Base-by-base conservation (phyloP, 106 monocot genomes). In the Acanthochlamys bracteata region DNA sequence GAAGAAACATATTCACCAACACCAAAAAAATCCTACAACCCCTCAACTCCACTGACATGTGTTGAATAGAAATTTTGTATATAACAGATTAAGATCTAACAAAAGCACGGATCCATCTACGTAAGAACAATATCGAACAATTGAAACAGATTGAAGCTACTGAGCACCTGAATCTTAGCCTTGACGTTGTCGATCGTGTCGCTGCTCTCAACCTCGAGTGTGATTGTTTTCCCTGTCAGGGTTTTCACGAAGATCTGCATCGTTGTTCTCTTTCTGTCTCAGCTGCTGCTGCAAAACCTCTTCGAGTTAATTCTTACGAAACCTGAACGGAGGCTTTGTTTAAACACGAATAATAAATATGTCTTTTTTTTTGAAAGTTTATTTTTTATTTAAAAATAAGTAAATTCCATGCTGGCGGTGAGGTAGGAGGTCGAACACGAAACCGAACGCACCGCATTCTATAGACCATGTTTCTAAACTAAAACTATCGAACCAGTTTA, bases 111-210 rank as follows among this genome's bases (percentile, higher is more conserved):
- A n/a, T n/a, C n/a, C n/a, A n/a, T n/a, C n/a, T n/a, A n/a, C n/a
- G 33, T 33, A 3, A 6, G 6, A 1, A 33, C 33, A 33, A 33
- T 33, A 33, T 6, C 33, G 4, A 33, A 33, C 33, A 33, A 33
- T 33, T 33, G 33, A 33, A 33, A 33, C 33, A 33, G 33, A 33
- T 33, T 6, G 33, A 33, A 33, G 6, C 33, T 33, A 3, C 33
- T 33, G 33, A 6, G 1, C 6, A 74, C 66, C 74, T 60, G 67
- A 60, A 74, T 74, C 74, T 67, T 74, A 24, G 74, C 27, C 24
- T 67, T 74, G n/a, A 74, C 74, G 42, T 74, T 74, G 22, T 74
- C 74, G 40, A 74, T 61, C n/a, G 66, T 74, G 51, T 74, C 74
- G 47, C 66, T 74, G 67, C 66, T 74, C 67, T 74, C 74, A 1